phyloP scores from a whole-genome alignment of 805 yeast genomes.

The Saccharomycopsis javanensis region DNA sequence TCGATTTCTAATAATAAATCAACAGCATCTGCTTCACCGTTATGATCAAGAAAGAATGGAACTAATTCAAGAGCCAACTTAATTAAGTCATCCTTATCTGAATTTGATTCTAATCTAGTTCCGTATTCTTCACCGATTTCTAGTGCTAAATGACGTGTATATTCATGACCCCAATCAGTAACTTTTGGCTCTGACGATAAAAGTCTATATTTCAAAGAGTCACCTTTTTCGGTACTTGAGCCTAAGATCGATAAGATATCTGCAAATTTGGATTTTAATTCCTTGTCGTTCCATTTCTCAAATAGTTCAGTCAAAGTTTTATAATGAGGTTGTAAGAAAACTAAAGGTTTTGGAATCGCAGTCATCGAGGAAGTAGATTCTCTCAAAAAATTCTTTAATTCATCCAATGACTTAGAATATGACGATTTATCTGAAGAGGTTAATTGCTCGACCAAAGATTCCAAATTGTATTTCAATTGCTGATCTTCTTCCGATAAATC shows the following conservation, averaged over 20 bases:
- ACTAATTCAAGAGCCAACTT: slow-evolving; percentile 67
- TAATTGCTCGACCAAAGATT: slow-evolving; percentile 73
- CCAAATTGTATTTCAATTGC: slow-evolving; percentile 78
- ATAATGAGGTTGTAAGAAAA: slow-evolving; percentile 85
- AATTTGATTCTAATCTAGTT: slow-evolving; percentile 35
- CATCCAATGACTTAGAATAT: slow-evolving; percentile 52
- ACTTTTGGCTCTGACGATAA: slow-evolving; percentile 46
- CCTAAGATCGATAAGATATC: slow-evolving; percentile 89
- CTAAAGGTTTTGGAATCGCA: slow-evolving; percentile 97
- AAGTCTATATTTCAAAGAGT: slow-evolving; percentile 72
- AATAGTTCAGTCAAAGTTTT: slow-evolving; percentile 56
- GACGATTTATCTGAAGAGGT: slow-evolving; percentile 35
- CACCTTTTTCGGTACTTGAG: slow-evolving; percentile 69
- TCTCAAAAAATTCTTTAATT: slow-evolving; percentile 68
- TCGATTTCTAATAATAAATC: slow-evolving; percentile 88
- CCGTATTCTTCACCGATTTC: slow-evolving; percentile 88
- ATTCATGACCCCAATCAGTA: slow-evolving; percentile 96
- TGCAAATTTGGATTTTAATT: slow-evolving; percentile 52
- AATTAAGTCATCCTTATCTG: slow-evolving; percentile 34
- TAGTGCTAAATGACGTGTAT: slow-evolving; percentile 87
- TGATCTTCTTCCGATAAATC: slow-evolving; percentile 91
- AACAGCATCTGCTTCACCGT: slow-evolving; percentile 98
- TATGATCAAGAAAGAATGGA: slow-evolving; percentile 84
- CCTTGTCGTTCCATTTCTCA: slow-evolving; percentile 50
- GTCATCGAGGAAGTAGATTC: slow-evolving; percentile 98